These are phyloP conservation scores for Corynespora cassiicola DNA, from an alignment of 2,329 filamentous ascomycete species.

Conservation along the genomic window DNA sequence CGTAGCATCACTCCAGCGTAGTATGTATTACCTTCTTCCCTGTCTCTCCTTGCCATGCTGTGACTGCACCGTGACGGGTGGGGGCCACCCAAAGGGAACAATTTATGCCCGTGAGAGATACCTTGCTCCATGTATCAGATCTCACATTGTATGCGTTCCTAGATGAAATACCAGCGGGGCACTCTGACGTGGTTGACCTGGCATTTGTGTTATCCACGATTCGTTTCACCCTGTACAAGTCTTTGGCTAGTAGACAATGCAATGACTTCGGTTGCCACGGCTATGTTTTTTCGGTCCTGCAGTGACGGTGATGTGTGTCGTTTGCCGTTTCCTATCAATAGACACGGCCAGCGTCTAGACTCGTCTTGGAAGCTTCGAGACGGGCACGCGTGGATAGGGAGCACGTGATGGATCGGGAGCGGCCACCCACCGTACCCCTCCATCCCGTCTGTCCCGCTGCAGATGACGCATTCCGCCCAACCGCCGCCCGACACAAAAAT, in stretches of 20 bases:
- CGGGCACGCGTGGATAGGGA: no score
- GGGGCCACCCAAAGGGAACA: slow-evolving; percentile 39
- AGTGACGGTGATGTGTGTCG: no score
- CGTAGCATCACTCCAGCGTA: slow-evolving; percentile 20
- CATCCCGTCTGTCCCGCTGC: no score
- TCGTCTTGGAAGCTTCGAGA: no score
- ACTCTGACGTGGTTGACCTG: slow-evolving; percentile 42
- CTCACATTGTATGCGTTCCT: slow-evolving; percentile 47
- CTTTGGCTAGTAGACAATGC: not conserved
- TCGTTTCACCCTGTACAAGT: slow-evolving; percentile 34
- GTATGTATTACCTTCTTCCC: not conserved
- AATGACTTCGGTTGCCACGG: slow-evolving; percentile 1
- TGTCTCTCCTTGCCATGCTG: not conserved
- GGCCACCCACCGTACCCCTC: no score
- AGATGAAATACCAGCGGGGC: slow-evolving; percentile 33
- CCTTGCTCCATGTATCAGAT: slow-evolving; percentile 38
- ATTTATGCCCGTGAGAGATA: slow-evolving; percentile 47
- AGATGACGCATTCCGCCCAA: no score
- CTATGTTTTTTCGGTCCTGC: no score
- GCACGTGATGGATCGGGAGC: no score
- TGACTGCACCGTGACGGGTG: no score
- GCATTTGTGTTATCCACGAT: slow-evolving; percentile 35
- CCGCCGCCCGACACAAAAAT: no score
- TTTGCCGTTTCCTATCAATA: no score
- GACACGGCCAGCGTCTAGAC: no score